Percentiles rank a stretch among this genome's conserved stretches.
Evolutionary conservation across 257 asterid species (phyloP).

Genomic region (Scutellaria barbata): DNA sequence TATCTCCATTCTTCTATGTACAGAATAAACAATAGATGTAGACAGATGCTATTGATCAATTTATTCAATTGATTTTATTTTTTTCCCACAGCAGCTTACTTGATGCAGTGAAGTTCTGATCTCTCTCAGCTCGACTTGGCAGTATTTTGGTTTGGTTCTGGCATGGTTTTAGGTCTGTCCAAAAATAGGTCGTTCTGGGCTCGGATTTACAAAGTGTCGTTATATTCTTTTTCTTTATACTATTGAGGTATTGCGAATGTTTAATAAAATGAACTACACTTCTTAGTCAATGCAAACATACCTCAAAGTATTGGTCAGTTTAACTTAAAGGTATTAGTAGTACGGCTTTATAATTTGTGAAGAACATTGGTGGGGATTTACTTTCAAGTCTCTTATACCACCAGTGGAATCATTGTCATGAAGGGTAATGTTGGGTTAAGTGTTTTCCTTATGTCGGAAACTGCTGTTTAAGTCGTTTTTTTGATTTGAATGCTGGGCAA

Average conservation of each 20-base stretch:
- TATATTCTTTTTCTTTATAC: not conserved
- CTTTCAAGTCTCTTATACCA: not conserved
- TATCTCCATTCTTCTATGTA: slow-evolving; percentile 67
- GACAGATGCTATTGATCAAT: slow-evolving; percentile 37
- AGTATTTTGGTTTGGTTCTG: not conserved
- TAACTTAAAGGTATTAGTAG: not conserved
- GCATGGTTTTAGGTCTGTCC: not conserved
- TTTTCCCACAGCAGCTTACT: slow-evolving; percentile 17
- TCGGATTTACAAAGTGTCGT: too few relatives aligned
- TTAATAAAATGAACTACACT: not conserved
- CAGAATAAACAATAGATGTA: slow-evolving; percentile 39
- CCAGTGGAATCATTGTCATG: too few relatives aligned
- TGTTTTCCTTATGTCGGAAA: too few relatives aligned
- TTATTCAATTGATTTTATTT: slow-evolving; percentile 52
- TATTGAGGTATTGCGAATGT: not conserved
- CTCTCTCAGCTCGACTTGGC: not conserved
- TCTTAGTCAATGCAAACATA: not conserved
- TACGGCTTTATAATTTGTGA: not conserved
- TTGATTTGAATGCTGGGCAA: not conserved
- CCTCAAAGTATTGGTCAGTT: too few relatives aligned
- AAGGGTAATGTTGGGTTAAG: too few relatives aligned
- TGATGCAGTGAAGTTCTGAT: not conserved
- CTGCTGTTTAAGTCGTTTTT: not conserved
- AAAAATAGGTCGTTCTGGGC: not conserved
- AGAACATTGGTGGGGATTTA: not conserved